A percentile compares a stretch with the other conserved stretches of the same genome.
Conservation (phyloP, 495 filamentous ascomycete species). For the Penicillium arizonense region DNA sequence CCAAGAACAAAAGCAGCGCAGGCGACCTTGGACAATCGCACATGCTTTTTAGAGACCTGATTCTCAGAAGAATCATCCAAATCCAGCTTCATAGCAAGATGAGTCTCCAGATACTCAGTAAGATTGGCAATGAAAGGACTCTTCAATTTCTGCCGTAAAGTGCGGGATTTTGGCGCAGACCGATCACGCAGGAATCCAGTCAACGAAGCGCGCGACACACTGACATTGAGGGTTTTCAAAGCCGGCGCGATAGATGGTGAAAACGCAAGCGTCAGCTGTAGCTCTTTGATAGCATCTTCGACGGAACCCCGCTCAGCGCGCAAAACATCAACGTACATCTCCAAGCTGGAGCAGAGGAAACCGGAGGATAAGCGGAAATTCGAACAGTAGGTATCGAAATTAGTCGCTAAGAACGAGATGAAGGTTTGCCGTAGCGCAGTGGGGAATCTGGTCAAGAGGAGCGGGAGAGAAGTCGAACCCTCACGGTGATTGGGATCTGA, state of each 20-base stretch:
- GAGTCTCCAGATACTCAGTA: conserved; percentile 40
- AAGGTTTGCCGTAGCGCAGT: conserved; percentile 49
- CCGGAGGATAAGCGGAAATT: conserved; percentile 36
- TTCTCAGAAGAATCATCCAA: conserved; percentile 22
- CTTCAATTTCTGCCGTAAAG: conserved; percentile 13
- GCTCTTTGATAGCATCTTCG: conserved; percentile 36
- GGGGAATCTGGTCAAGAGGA: conserved; percentile 55
- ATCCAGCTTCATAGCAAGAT: conserved; percentile 51
- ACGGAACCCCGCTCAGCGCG: conserved; percentile 1
- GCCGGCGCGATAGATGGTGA: conserved; percentile 36
- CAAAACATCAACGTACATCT: conserved; percentile 28
- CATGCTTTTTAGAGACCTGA: conserved; percentile 26
- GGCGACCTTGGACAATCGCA: conserved; percentile 49
- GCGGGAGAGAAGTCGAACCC: conserved; percentile 46
- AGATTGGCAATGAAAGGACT: conserved; percentile 42
- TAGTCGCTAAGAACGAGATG: conserved; percentile 44
- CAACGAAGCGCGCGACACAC: conserved; percentile 37
- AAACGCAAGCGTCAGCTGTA: conserved; percentile 43
- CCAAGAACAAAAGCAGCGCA: conserved; percentile 55
- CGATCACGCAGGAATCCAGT: conserved; percentile 19
- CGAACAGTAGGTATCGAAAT: conserved; percentile 52
- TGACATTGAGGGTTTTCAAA: conserved; percentile 48
- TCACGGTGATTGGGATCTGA: conserved; percentile 5
- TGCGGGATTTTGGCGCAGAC: conserved; percentile 4
- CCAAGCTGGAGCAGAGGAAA: conserved; percentile 37